Percentiles rank a stretch among this genome's conserved stretches.
Evolutionary conservation across 176 grass and related monocot species (phyloP).

Genomic region (Triticum timopheevii): DNA sequence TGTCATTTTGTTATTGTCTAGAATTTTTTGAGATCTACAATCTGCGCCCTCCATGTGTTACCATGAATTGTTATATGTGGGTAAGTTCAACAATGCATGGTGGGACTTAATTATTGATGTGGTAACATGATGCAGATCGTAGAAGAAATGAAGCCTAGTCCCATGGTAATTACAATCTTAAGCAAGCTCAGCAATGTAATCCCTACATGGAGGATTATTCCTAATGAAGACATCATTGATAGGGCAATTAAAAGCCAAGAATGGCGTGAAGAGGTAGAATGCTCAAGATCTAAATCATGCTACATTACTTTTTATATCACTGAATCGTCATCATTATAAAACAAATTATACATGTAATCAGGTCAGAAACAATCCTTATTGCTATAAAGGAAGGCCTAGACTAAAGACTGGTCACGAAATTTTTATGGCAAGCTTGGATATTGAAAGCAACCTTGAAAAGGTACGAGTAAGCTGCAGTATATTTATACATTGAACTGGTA

Average conservation of each 20-base stretch:
- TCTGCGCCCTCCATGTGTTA: not conserved
- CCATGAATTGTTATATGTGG: not conserved
- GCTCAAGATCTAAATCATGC: not conserved
- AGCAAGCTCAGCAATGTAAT: conserved; percentile 41
- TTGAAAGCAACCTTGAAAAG: conserved; percentile 66
- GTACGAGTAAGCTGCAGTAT: not conserved
- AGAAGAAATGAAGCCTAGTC: conserved; percentile 63
- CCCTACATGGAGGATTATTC: conserved; percentile 72
- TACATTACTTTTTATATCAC: not conserved
- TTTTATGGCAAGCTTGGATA: conserved; percentile 57
- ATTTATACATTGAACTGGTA: not conserved
- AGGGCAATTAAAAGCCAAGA: conserved; percentile 48
- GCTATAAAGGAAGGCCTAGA: conserved; percentile 70
- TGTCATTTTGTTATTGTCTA: not conserved
- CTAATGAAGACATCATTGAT: conserved; percentile 54
- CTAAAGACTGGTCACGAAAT: conserved; percentile 59
- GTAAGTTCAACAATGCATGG: not conserved
- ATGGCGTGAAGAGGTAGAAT: conserved; percentile 55
- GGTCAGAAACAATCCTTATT: conserved; percentile 62
- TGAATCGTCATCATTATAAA: not conserved
- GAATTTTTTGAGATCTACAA: not conserved
- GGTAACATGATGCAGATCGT: conserved; percentile 43
- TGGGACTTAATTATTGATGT: not conserved
- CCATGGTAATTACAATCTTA: conserved; percentile 49
- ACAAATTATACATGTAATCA: not conserved